Percentiles rank a stretch among this genome's conserved stretches.
These are phyloP conservation scores for Aotearoamyces nothofagi DNA, from an alignment of 2,329 filamentous ascomycete species.

Conservation along the genomic window DNA sequence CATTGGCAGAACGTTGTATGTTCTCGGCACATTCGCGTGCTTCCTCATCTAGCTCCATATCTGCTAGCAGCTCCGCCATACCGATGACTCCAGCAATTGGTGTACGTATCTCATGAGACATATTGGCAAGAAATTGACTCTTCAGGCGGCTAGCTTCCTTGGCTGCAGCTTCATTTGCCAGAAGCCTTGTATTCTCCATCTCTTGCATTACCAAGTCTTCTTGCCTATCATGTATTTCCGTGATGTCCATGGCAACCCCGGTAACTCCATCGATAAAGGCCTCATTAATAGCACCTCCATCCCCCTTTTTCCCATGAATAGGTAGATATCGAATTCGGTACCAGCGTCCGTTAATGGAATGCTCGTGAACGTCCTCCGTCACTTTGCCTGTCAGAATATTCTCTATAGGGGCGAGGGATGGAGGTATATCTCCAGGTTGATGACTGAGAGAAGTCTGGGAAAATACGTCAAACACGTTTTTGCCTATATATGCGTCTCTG, in stretches of 20 bases:
- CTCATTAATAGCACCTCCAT: constrained; percentile 31
- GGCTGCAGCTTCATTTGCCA: constrained; percentile 63
- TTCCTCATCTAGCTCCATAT: constrained; percentile 51
- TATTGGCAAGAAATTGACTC: constrained; percentile 65
- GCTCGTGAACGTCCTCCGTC: constrained; percentile 47
- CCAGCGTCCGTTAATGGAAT: constrained; percentile 35
- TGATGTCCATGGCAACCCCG: constrained; percentile 68
- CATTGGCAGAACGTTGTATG: constrained; percentile 66
- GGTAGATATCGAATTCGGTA: constrained; percentile 60
- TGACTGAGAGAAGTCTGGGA: no score
- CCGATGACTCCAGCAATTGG: constrained; percentile 71
- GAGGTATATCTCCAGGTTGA: constrained; percentile 14
- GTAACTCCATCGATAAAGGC: constrained; percentile 54
- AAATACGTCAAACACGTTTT: constrained; percentile 51
- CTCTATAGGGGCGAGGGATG: constrained; percentile 42
- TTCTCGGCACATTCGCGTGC: constrained; percentile 64
- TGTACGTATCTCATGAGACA: constrained; percentile 68
- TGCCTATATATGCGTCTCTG: constrained; percentile 30
- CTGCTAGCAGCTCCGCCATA: constrained; percentile 61
- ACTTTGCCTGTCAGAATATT: constrained; percentile 46
- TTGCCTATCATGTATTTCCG: constrained; percentile 52
- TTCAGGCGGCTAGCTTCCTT: no score
- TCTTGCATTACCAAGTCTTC: constrained; percentile 46
- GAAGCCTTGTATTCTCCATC: constrained; percentile 49
- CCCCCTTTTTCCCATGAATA: constrained; percentile 38